Percentiles rank a stretch among this genome's conserved stretches.
Evolutionary conservation across 495 filamentous ascomycete species (phyloP).

Genomic region (Annulohypoxylon maeteangense): DNA sequence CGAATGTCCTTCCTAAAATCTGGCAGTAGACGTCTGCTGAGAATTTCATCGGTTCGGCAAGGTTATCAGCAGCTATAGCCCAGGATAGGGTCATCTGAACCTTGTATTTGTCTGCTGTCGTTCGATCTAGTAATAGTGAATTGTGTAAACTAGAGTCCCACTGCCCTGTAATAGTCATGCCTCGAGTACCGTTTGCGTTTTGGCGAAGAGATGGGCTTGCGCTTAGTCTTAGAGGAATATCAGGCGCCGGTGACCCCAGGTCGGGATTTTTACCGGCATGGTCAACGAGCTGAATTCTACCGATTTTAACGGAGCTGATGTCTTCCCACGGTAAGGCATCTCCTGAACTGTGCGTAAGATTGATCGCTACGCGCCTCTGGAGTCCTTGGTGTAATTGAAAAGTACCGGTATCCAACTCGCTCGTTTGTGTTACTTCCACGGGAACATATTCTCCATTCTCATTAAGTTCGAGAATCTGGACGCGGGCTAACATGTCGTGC

Average conservation of each 20-base stretch:
- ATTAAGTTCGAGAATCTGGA: slow-evolving; percentile 89
- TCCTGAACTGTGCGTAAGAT: slow-evolving; percentile 86
- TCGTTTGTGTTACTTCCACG: slow-evolving; percentile 89
- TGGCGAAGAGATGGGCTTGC: slow-evolving; percentile 78
- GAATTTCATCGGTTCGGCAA: slow-evolving; percentile 86
- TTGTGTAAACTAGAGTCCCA: slow-evolving; percentile 97
- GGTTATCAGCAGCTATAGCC: slow-evolving; percentile 80
- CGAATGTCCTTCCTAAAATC: slow-evolving; percentile 83
- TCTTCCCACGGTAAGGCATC: slow-evolving; percentile 89
- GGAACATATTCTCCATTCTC: slow-evolving; percentile 92
- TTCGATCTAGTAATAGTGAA: slow-evolving; percentile 87
- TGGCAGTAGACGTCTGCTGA: slow-evolving; percentile 81
- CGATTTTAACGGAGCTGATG: slow-evolving; percentile 76
- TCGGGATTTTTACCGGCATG: slow-evolving; percentile 85
- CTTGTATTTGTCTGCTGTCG: slow-evolving; percentile 88
- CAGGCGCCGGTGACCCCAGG: slow-evolving; percentile 72
- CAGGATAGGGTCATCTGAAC: slow-evolving; percentile 88
- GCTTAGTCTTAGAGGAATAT: slow-evolving; percentile 80
- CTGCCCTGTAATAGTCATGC: slow-evolving; percentile 83
- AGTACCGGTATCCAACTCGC: slow-evolving; percentile 80
- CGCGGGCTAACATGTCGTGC: slow-evolving; percentile 88
- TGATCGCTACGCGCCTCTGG: slow-evolving; percentile 87
- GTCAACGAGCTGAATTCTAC: slow-evolving; percentile 83
- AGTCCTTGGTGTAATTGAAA: slow-evolving; percentile 97
- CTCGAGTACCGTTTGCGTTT: slow-evolving; percentile 92